phyloP scores from a whole-genome alignment of 148 eudicot genomes.

The Rhododendron griersonianum region DNA sequence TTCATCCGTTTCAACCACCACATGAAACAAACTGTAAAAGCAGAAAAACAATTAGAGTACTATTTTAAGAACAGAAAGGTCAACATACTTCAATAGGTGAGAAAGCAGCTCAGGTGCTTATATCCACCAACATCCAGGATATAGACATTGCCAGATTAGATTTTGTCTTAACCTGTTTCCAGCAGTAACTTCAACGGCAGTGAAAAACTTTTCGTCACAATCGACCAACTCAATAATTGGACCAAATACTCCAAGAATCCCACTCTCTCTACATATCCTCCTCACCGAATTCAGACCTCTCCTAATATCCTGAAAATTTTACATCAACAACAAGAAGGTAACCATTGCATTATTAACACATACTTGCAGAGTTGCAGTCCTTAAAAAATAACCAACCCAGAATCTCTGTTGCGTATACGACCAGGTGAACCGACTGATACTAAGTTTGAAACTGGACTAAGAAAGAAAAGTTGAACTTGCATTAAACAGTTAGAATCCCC shows the following conservation, averaged over 20 bases:
- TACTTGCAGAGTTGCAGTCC: no score
- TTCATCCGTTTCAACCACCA: slow-evolving; percentile 89
- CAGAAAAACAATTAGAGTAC: slow-evolving; percentile 1
- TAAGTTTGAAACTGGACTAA: background rate
- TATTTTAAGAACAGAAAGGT: background rate
- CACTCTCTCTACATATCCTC: slow-evolving; percentile 52
- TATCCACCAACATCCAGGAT: background rate
- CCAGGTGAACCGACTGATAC: background rate
- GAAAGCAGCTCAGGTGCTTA: background rate
- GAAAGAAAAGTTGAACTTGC: background rate
- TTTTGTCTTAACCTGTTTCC: slow-evolving; percentile 67
- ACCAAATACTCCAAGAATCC: slow-evolving; percentile 72
- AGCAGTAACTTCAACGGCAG: slow-evolving; percentile 99
- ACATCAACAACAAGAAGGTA: slow-evolving; percentile 2
- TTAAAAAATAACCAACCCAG: background rate
- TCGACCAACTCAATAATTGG: slow-evolving; percentile 87
- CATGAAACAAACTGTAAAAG: slow-evolving; percentile 84
- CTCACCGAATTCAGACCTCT: slow-evolving; percentile 81
- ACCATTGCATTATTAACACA: background rate
- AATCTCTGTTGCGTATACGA: background rate
- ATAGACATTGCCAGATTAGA: background rate
- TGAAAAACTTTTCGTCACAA: slow-evolving; percentile 88
- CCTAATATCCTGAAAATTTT: slow-evolving; percentile 73
- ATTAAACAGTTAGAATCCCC: background rate
- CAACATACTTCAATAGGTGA: background rate